phyloP scores from a whole-genome alignment of 108 stramenopile genomes.

The Fragilaria crotonensis region DNA sequence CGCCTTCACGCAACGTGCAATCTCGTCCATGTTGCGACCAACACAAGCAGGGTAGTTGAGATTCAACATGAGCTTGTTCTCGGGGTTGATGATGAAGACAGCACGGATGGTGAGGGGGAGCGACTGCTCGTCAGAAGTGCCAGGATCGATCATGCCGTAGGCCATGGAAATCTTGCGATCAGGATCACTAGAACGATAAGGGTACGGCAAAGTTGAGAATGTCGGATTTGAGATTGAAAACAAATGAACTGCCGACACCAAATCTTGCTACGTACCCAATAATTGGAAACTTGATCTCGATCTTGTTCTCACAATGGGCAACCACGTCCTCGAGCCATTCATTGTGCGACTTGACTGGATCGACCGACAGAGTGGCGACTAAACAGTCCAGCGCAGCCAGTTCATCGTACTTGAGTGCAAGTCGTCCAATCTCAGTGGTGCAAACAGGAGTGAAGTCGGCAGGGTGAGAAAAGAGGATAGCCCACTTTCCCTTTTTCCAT shows the following conservation, averaged over 20 bases:
- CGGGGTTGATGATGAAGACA: constrained; percentile 76
- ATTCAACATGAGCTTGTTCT: constrained; percentile 69
- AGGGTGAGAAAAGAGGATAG: constrained; percentile 70
- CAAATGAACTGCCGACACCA: no score
- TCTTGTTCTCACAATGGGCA: constrained; percentile 58
- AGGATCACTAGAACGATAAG: no score
- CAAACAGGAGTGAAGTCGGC: constrained; percentile 84
- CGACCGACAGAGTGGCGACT: constrained; percentile 60
- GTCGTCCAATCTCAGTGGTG: constrained; percentile 80
- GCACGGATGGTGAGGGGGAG: constrained; percentile 69
- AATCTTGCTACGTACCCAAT: no score
- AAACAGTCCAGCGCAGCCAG: constrained; percentile 48
- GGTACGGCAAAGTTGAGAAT: no score
- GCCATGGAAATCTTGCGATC: constrained; percentile 54
- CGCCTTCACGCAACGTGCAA: constrained; percentile 58
- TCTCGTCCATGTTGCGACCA: constrained; percentile 81
- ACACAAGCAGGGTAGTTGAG: constrained; percentile 80
- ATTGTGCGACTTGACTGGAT: constrained; percentile 65
- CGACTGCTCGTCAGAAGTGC: constrained; percentile 37
- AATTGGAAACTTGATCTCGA: constrained; percentile 73
- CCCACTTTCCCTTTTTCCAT: constrained; percentile 77
- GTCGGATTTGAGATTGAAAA: no score
- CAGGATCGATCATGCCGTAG: constrained; percentile 68
- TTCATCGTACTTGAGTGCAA: constrained; percentile 53
- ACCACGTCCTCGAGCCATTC: constrained; percentile 73